Percentiles rank a stretch among this genome's conserved stretches.
These are phyloP conservation scores for Phytopythium mirpurense DNA, from an alignment of 352 stramenopile genomes.

Conservation along the genomic window DNA sequence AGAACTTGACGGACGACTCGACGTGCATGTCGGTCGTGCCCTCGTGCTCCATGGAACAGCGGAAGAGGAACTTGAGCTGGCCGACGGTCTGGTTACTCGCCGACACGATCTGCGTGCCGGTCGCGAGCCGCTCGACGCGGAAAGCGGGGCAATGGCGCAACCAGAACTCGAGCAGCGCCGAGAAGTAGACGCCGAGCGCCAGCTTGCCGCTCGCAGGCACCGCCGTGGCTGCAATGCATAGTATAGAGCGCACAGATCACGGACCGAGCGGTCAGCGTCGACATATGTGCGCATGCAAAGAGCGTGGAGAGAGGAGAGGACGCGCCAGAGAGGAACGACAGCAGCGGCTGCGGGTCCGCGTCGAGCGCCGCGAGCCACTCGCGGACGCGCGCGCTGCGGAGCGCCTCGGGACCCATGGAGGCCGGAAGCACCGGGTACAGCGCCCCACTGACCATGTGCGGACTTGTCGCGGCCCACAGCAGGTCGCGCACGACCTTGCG, in stretches of 20 bases:
- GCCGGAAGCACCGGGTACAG: constrained; percentile 42
- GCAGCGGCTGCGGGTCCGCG: constrained; percentile 31
- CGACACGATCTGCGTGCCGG: constrained; percentile 62
- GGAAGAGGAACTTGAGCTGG: constrained; percentile 77
- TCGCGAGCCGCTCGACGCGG: constrained; percentile 32
- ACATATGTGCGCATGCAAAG: not conserved
- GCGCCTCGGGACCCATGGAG: constrained; percentile 21
- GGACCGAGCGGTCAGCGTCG: constrained; percentile 2
- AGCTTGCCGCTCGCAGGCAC: constrained; percentile 26
- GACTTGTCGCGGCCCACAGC: constrained; percentile 54
- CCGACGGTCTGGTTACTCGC: constrained; percentile 55
- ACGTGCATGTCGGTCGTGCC: constrained; percentile 46
- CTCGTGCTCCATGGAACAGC: too few species aligned
- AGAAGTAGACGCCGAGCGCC: constrained; percentile 70
- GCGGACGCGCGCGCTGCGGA: constrained; percentile 22
- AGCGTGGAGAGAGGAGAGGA: not conserved
- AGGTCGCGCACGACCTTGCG: constrained; percentile 67
- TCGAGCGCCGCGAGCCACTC: constrained; percentile 46
- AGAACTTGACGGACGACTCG: constrained; percentile 82
- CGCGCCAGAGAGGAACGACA: constrained; percentile 48
- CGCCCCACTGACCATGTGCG: constrained; percentile 39
- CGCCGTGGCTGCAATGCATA: constrained; percentile 39
- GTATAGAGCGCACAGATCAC: too few species aligned
- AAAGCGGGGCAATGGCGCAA: constrained; percentile 45
- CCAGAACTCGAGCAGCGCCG: constrained; percentile 65